A percentile compares a stretch with the other conserved stretches of the same genome.
phyloP scores from a whole-genome alignment of 2,329 filamentous ascomycete species.

The Neofusicoccum sp. region DNA sequence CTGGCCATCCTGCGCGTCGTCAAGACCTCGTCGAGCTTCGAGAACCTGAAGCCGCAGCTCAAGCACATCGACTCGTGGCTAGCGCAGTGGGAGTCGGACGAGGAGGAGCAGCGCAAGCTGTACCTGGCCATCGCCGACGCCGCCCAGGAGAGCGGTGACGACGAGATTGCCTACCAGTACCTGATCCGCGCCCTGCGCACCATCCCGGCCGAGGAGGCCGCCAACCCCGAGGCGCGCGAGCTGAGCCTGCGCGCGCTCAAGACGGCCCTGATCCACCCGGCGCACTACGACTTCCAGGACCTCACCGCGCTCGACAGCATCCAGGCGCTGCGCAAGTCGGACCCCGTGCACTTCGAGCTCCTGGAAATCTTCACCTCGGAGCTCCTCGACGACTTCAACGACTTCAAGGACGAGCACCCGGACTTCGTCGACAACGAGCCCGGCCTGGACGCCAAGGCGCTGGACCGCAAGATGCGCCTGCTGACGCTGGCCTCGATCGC shows the following conservation, averaged over 20 bases:
- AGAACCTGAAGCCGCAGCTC: constrained; percentile 80
- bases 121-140: constrained; percentile 82
- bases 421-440: constrained; percentile 80
- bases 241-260: constrained; percentile 67
- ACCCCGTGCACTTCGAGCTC: constrained; percentile 84
- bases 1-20: constrained; percentile 85
- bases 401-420: constrained; percentile 90
- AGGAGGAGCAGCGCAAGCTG: constrained; percentile 81
- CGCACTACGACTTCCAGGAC: constrained; percentile 74
- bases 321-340: constrained; percentile 82
- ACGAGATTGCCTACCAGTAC: constrained; percentile 74
- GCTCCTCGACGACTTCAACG: constrained; percentile 91
- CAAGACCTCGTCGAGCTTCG: constrained; percentile 68
- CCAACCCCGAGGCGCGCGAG: constrained; percentile 57
- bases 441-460: constrained; percentile 68
- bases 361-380: constrained; percentile 95
- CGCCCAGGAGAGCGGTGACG: constrained; percentile 76
- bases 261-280: constrained; percentile 65
- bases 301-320: constrained; percentile 73
- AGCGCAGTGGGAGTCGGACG: constrained; percentile 76
- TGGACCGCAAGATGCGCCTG: constrained; percentile 95
- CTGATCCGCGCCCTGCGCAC: constrained; percentile 75
- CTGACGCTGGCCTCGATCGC: constrained; percentile 90
- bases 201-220: constrained; percentile 64
- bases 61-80: constrained; percentile 84